Evolutionary conservation across 2,329 filamentous ascomycete genomes (phyloP).

Genomic region (Colletotrichum viniferum): DNA sequence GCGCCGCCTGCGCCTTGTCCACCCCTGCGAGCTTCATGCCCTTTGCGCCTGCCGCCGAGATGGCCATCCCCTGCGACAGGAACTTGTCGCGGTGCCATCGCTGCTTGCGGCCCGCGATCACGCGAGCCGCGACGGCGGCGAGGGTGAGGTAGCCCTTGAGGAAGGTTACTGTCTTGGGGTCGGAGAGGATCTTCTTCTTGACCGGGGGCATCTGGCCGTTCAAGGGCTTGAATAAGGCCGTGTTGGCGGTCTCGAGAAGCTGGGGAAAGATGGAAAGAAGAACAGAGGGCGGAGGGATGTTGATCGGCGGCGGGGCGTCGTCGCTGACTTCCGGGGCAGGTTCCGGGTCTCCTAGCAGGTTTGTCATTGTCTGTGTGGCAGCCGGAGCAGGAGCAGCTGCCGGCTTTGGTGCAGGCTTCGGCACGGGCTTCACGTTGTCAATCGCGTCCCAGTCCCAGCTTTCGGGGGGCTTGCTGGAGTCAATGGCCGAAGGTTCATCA

Average conservation of each 20-base stretch:
- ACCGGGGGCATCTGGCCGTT: conserved; percentile 58
- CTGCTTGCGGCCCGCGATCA: conserved; percentile 82
- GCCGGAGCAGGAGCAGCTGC: neutral
- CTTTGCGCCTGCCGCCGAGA: conserved; percentile 76
- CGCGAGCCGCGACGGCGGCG: conserved; percentile 72
- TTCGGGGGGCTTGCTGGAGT: conserved; percentile 25
- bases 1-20: conserved; percentile 80
- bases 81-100: conserved; percentile 92
- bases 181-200: conserved; percentile 67
- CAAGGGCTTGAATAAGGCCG: conserved; percentile 69
- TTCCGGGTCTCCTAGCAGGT: neutral
- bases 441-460: conserved; percentile 58
- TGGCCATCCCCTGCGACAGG: conserved; percentile 86
- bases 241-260: conserved; percentile 69
- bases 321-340: conserved; percentile 24
- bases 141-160: conserved; percentile 68
- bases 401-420: neutral
- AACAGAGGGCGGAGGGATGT: conserved; percentile 86
- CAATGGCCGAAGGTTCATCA: conserved; percentile 19
- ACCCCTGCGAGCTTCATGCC: conserved; percentile 92
- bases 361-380: neutral
- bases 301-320: conserved; percentile 69
- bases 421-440: conserved; percentile 32
- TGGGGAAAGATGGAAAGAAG: conserved; percentile 78
- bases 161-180: conserved; percentile 66